Percentiles rank a stretch among this genome's conserved stretches.
phyloP scores from a whole-genome alignment of 768 basidiomycete species.

The Panaeolus papilionaceus region DNA sequence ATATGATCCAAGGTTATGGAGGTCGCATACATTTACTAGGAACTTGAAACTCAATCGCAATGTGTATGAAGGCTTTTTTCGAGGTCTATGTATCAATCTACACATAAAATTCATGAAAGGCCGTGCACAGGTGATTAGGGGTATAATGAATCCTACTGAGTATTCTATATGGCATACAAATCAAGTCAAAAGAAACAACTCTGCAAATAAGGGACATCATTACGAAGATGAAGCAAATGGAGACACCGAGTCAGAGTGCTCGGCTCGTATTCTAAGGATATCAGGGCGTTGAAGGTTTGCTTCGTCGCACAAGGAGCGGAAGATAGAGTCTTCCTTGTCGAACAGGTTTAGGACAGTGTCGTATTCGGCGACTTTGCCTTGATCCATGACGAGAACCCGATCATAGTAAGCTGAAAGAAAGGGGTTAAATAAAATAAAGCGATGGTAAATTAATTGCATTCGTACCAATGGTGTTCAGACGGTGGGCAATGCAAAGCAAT shows the following conservation, averaged over 20 bases:
- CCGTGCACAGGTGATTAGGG: too few relatives aligned
- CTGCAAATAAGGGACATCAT: too few relatives aligned
- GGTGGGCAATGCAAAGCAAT: constrained; percentile 61
- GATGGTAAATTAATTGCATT: constrained; percentile 1
- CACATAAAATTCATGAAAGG: too few relatives aligned
- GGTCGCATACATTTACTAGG: too few relatives aligned
- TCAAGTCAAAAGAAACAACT: too few relatives aligned
- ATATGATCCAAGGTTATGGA: too few relatives aligned
- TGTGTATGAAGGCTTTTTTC: background rate
- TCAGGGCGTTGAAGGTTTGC: constrained; percentile 61
- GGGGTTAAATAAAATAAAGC: background rate
- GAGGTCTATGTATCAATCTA: background rate
- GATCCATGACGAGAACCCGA: constrained; percentile 77
- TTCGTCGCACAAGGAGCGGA: constrained; percentile 73
- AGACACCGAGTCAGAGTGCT: constrained; percentile 27
- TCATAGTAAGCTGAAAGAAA: constrained; percentile 60
- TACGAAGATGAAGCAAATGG: background rate
- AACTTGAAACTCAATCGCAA: background rate
- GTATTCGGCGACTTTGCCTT: constrained; percentile 72
- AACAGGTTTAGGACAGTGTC: constrained; percentile 75
- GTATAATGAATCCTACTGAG: too few relatives aligned
- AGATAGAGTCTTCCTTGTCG: constrained; percentile 66
- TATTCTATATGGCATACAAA: too few relatives aligned
- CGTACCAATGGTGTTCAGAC: constrained; percentile 63
- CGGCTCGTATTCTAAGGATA: constrained; percentile 57